phyloP scores from a whole-genome alignment of 73 alveolate genomes.

The Effrenium voratum region DNA sequence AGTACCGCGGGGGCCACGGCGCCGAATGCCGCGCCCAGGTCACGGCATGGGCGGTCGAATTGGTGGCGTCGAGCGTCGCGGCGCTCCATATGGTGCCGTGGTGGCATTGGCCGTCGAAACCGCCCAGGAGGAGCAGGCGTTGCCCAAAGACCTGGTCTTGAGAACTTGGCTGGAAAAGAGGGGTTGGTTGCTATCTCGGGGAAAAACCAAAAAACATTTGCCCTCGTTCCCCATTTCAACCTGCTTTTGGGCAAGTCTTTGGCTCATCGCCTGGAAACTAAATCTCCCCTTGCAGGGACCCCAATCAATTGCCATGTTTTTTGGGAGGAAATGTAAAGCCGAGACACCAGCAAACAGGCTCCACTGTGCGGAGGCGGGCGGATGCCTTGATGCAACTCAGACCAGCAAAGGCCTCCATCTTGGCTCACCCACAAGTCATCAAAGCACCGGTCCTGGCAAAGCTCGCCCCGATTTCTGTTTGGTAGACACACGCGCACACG shows the following conservation, averaged over 20 bases:
- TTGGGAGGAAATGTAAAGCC: background rate
- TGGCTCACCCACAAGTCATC: slow-evolving; percentile 42
- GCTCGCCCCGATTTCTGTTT: background rate
- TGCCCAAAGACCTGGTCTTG: background rate
- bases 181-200: no score
- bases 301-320: no score
- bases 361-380: slow-evolving; percentile 36
- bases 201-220: no score
- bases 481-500: background rate
- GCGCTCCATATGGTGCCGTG: background rate
- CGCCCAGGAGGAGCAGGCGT: slow-evolving; percentile 19
- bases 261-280: background rate
- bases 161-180: no score
- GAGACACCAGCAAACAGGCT: background rate
- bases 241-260: no score
- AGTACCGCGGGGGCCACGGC: slow-evolving; percentile 29
- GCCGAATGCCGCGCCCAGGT: no score
- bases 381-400: background rate
- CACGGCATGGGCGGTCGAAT: background rate
- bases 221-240: no score
- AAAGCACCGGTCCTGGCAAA: background rate
- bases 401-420: slow-evolving; percentile 35
- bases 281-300: background rate
- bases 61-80: background rate
- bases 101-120: slow-evolving; percentile 24